Conservation (phyloP, 345 rosid species). For the Punica granatum region DNA sequence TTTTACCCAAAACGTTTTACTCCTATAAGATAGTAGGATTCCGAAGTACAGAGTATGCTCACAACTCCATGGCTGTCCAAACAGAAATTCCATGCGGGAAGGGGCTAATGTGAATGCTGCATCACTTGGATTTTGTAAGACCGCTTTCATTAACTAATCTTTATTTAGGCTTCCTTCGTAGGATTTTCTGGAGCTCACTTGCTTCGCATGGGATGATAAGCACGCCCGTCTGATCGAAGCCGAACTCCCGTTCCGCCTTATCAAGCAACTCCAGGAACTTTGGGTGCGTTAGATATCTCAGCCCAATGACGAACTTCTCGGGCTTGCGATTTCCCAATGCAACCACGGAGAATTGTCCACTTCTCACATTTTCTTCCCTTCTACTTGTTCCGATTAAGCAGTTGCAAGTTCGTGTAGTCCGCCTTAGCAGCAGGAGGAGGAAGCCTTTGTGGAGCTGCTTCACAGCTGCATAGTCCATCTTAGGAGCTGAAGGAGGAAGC, state of each 20-base stretch:
- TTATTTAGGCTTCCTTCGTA: neutral
- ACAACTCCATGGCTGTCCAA: no score
- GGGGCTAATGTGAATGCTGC: neutral
- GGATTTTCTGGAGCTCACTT: conserved; percentile 17
- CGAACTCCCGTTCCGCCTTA: conserved; percentile 17
- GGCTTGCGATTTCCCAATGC: conserved; percentile 1
- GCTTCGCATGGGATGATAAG: conserved; percentile 22
- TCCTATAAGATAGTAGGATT: no score
- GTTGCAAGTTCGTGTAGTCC: neutral
- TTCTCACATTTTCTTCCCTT: no score
- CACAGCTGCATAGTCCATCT: no score
- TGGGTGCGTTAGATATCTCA: conserved; percentile 21
- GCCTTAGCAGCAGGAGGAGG: conserved; percentile 8
- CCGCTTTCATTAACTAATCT: neutral
- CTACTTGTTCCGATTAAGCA: no score
- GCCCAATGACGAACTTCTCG: conserved; percentile 8
- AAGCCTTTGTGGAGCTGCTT: conserved; percentile 11
- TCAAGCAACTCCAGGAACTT: conserved; percentile 17
- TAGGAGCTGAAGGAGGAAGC: no score
- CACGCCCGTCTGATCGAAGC: conserved; percentile 16
- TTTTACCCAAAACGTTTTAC: no score
- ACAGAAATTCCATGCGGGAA: no score
- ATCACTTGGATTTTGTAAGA: neutral
- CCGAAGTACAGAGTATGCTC: no score
- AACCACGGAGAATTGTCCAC: conserved; percentile 17